Evolutionary conservation across 2,329 filamentous ascomycete genomes (phyloP).

Genomic region (Emydomyces testavorans): DNA sequence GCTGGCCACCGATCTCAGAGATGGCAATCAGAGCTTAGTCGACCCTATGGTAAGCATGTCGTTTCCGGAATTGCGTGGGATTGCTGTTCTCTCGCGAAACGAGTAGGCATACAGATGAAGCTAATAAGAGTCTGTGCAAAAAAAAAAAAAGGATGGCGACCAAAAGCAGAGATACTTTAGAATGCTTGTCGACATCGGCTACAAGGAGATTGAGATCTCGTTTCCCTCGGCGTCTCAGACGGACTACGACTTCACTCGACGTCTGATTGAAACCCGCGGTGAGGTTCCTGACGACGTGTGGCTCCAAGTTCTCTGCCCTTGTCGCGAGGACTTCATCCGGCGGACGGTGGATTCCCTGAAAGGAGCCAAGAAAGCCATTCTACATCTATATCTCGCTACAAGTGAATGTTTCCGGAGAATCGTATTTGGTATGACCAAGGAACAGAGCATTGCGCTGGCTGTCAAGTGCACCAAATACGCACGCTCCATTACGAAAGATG

Average conservation of each 20-base stretch:
- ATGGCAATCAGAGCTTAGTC: conserved; percentile 87
- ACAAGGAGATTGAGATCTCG: conserved; percentile 95
- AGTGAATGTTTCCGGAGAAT: conserved; percentile 90
- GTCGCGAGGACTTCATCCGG: conserved; percentile 78
- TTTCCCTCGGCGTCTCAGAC: conserved; percentile 91
- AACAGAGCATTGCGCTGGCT: conserved; percentile 69
- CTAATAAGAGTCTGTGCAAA: no score
- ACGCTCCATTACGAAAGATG: conserved; percentile 76
- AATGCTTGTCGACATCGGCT: conserved; percentile 83
- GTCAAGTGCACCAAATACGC: conserved; percentile 78
- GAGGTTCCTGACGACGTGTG: conserved; percentile 78
- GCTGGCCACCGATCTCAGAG: conserved; percentile 77
- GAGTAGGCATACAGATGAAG: no score
- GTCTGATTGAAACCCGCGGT: conserved; percentile 73
- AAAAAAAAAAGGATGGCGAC: conserved; percentile 88
- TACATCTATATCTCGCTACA: conserved; percentile 93
- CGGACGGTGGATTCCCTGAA: conserved; percentile 79
- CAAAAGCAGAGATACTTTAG: conserved; percentile 94
- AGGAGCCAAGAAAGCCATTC: conserved; percentile 83
- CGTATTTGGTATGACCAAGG: conserved; percentile 77
- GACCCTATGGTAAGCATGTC: conserved; percentile 67
- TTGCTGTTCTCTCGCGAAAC: neutral
- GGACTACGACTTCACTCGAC: conserved; percentile 89
- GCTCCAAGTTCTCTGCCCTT: conserved; percentile 85
- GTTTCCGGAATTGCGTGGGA: neutral